These are phyloP conservation scores for Ophiostoma ips DNA, from an alignment of 2,329 filamentous ascomycete species.

Conservation along the genomic window DNA sequence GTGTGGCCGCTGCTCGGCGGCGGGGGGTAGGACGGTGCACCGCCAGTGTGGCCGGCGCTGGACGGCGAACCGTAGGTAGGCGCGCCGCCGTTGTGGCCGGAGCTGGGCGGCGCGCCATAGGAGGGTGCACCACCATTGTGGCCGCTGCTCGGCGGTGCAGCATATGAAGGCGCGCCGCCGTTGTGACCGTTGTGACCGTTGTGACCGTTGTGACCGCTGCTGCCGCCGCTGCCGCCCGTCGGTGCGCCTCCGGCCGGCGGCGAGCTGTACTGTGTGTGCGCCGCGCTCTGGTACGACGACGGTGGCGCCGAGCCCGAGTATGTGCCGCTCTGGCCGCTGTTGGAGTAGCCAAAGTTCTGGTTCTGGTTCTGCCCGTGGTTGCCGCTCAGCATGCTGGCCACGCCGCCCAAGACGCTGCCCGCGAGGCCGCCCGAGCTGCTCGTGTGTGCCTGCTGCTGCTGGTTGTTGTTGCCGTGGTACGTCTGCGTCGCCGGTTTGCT, in stretches of 20 bases:
- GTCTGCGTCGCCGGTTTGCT: constrained; percentile 34
- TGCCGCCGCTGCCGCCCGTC: not conserved
- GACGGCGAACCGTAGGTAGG: constrained; percentile 3
- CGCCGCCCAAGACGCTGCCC: constrained; percentile 40
- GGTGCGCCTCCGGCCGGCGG: not conserved
- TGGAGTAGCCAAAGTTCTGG: constrained; percentile 51
- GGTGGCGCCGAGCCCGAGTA: constrained; percentile 52
- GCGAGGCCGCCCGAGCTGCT: constrained; percentile 33
- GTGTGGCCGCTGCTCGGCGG: not conserved
- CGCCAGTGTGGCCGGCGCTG: not conserved
- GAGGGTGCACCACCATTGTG: not conserved
- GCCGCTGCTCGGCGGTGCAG: constrained; percentile 2
- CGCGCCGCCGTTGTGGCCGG: too few species aligned
- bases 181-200: not conserved
- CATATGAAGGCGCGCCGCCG: constrained; percentile 4
- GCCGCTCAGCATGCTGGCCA: constrained; percentile 38
- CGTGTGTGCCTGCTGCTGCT: constrained; percentile 27
- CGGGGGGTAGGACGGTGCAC: too few species aligned
- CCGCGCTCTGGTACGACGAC: constrained; percentile 38
- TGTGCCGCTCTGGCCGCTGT: constrained; percentile 35
- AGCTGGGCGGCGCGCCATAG: too few species aligned
- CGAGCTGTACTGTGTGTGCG: constrained; percentile 14
- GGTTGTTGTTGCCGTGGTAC: constrained; percentile 37
- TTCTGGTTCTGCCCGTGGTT: constrained; percentile 29
- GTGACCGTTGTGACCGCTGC: not conserved